phyloP scores from a whole-genome alignment of 805 yeast species.

The Lipomyces kockii region DNA sequence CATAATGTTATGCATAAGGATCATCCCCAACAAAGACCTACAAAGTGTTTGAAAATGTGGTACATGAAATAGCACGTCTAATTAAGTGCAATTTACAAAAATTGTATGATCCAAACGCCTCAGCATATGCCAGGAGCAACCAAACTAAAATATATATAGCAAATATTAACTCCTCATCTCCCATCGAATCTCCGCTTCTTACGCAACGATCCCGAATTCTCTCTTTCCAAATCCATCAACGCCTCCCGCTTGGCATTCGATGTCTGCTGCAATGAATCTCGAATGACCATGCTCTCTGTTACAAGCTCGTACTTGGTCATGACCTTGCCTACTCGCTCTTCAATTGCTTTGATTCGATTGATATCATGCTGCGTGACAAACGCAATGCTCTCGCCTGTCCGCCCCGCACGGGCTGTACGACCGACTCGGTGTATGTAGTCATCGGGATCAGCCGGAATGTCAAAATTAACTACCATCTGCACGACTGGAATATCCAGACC shows the following conservation, averaged over 20 bases:
- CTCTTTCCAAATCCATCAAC: slow-evolving; percentile 89
- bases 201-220: slow-evolving; percentile 46
- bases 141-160: background rate
- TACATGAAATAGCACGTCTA: background rate
- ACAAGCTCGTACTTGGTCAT: slow-evolving; percentile 76
- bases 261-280: slow-evolving; percentile 67
- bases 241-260: slow-evolving; percentile 90
- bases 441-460: slow-evolving; percentile 94
- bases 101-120: background rate
- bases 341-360: slow-evolving; percentile 79
- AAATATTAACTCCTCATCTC: background rate
- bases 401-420: slow-evolving; percentile 98
- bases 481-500: slow-evolving; percentile 96
- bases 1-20: background rate
- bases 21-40: background rate
- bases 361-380: slow-evolving; percentile 87
- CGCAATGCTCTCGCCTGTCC: slow-evolving; percentile 80
- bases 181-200: background rate
- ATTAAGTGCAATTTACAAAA: background rate
- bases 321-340: slow-evolving; percentile 77
- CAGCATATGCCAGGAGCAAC: background rate
- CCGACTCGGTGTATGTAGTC: slow-evolving; percentile 97
- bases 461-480: slow-evolving; percentile 86
- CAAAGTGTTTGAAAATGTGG: background rate
- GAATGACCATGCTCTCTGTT: slow-evolving; percentile 76